Conservation (phyloP, 306 rosid genomes). For the Inga oerstediana region DNA sequence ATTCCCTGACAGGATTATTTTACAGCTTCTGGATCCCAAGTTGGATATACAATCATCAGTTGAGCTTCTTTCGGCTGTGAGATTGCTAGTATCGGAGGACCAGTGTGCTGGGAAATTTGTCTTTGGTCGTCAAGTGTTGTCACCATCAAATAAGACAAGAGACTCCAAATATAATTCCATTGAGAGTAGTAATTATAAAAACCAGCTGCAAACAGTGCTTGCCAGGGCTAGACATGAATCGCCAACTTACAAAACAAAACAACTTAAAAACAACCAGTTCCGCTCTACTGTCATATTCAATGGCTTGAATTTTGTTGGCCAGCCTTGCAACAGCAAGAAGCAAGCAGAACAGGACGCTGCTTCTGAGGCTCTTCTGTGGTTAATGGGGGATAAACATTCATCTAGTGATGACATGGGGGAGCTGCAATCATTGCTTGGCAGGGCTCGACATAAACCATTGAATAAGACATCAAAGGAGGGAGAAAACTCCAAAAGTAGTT, state of each 20-base stretch:
- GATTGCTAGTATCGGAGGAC: conserved; percentile 87
- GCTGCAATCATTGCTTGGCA: not conserved
- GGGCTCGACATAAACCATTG: not conserved
- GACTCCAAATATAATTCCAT: conserved; percentile 31
- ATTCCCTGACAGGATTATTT: conserved; percentile 34
- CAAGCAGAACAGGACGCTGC: conserved; percentile 89
- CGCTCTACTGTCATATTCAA: conserved; percentile 83
- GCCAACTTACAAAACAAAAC: conserved; percentile 82
- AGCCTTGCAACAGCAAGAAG: conserved; percentile 71
- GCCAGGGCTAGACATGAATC: conserved; percentile 73
- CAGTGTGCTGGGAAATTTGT: conserved; percentile 82
- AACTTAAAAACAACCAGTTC: conserved; percentile 70
- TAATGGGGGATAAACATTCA: conserved; percentile 69
- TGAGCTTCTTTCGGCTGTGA: conserved; percentile 75
- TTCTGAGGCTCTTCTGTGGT: conserved; percentile 82
- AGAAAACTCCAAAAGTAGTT: not conserved
- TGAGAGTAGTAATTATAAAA: conserved; percentile 61
- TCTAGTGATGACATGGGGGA: conserved; percentile 53
- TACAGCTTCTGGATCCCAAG: conserved; percentile 84
- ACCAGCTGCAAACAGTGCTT: conserved; percentile 75
- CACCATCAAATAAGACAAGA: conserved; percentile 50
- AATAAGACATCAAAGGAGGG: not conserved
- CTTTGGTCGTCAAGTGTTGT: conserved; percentile 55
- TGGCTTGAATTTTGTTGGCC: conserved; percentile 80
- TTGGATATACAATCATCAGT: conserved; percentile 55